phyloP scores from a whole-genome alignment of 2,329 filamentous ascomycete genomes.

The Exophiala bonariae region DNA sequence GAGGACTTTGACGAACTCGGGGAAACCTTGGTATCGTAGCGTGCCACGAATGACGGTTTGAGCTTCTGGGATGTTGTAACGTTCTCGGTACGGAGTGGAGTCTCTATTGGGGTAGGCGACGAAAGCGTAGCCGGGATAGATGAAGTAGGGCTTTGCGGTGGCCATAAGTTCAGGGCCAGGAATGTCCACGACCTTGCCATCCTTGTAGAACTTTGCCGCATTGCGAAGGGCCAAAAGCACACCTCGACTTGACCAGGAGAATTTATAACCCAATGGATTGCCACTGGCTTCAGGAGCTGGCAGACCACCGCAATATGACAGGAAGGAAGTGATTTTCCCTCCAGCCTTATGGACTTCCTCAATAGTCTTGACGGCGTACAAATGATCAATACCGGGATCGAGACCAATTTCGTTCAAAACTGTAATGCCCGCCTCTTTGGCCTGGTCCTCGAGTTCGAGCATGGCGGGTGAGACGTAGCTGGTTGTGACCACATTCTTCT shows the following conservation, averaged over 20 bases:
- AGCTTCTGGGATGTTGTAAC: constrained; percentile 89
- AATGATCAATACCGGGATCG: constrained; percentile 44
- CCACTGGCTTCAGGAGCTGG: constrained; percentile 47
- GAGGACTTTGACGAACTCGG: constrained; percentile 81
- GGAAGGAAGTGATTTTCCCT: constrained; percentile 80
- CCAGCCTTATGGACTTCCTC: constrained; percentile 82
- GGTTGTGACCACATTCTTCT: constrained; percentile 96
- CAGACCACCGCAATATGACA: constrained; percentile 81
- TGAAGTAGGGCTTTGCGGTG: constrained; percentile 83
- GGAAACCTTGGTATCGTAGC: constrained; percentile 85
- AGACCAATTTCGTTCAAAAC: constrained; percentile 96
- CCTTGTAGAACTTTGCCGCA: constrained; percentile 77
- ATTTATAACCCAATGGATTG: constrained; percentile 57
- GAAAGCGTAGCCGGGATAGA: constrained; percentile 85
- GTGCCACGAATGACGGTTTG: constrained; percentile 83
- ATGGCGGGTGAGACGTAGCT: constrained; percentile 91
- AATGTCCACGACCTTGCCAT: constrained; percentile 71
- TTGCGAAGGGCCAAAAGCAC: constrained; percentile 86
- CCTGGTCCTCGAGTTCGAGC: constrained; percentile 78
- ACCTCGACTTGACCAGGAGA: constrained; percentile 77
- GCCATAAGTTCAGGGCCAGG: constrained; percentile 74
- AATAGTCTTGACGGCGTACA: constrained; percentile 85
- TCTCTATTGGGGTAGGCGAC: constrained; percentile 94
- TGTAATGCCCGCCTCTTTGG: constrained; percentile 88
- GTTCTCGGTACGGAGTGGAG: constrained; percentile 80